A percentile compares a stretch with the other conserved stretches of the same genome.
Conservation (phyloP, 2,329 filamentous ascomycete genomes). For the Bipolaris victoriae region DNA sequence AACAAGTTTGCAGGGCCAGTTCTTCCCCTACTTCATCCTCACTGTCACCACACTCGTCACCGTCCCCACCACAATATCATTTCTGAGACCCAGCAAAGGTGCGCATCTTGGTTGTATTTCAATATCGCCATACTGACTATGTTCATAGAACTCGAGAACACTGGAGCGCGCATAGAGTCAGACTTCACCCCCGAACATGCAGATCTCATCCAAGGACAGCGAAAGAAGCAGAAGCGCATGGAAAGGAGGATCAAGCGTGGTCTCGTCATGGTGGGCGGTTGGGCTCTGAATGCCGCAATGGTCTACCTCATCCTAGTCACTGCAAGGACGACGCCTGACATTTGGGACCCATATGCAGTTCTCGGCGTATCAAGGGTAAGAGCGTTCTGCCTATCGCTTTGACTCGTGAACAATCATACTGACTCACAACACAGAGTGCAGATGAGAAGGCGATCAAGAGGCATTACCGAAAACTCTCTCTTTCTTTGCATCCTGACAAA, state of each 20-base stretch:
- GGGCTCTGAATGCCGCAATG: constrained; percentile 87
- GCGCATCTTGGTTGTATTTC: constrained; percentile 27
- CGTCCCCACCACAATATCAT: constrained; percentile 85
- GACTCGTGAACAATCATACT: constrained; percentile 18
- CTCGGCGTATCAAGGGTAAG: constrained; percentile 81
- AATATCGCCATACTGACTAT: constrained; percentile 19
- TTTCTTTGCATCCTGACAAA: constrained; percentile 94
- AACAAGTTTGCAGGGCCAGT: constrained; percentile 71
- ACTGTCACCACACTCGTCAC: constrained; percentile 88
- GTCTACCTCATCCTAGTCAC: constrained; percentile 86
- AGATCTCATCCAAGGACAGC: constrained; percentile 80
- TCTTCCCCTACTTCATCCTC: constrained; percentile 98
- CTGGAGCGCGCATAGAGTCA: constrained; percentile 80
- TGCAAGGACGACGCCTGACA: constrained; percentile 71
- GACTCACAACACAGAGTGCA: constrained; percentile 64
- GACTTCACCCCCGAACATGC: constrained; percentile 82
- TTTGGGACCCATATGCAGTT: constrained; percentile 98
- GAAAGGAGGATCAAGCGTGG: constrained; percentile 87
- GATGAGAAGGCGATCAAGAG: constrained; percentile 91
- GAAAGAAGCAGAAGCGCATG: constrained; percentile 85
- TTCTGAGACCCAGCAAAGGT: constrained; percentile 79
- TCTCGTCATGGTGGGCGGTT: constrained; percentile 76
- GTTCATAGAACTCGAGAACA: constrained; percentile 71
- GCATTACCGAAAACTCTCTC: constrained; percentile 84
- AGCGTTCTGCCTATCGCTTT: constrained; percentile 5